Evolutionary conservation across 306 rosid species (phyloP).

Genomic region (Crotalaria pallida): DNA sequence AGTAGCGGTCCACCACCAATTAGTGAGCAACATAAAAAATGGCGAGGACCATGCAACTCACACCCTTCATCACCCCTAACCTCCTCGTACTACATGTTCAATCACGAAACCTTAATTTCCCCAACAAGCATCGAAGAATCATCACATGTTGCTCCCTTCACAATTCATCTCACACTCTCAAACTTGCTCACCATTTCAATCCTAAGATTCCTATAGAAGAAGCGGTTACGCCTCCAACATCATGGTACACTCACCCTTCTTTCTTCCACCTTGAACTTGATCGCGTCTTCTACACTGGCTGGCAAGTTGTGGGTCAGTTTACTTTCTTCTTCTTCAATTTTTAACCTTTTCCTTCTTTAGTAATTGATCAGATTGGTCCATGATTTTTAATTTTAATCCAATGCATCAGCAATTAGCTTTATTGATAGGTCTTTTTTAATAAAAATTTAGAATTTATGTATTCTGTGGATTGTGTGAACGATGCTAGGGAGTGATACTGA

Average conservation of each 20-base stretch:
- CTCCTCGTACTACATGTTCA: background rate
- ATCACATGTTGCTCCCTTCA: slow-evolving; percentile 17
- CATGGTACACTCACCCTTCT: slow-evolving; percentile 73
- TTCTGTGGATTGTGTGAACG: background rate
- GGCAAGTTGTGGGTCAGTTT: slow-evolving; percentile 83
- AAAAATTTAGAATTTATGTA: background rate
- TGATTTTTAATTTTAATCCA: background rate
- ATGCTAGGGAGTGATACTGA: background rate
- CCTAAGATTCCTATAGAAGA: slow-evolving; percentile 58
- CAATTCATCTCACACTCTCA: slow-evolving; percentile 15
- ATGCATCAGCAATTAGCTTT: background rate
- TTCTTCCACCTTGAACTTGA: slow-evolving; percentile 62
- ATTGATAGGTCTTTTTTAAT: too few species aligned
- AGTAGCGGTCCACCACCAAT: too few species aligned
- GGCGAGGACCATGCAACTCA: slow-evolving; percentile 16
- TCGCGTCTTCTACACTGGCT: slow-evolving; percentile 67
- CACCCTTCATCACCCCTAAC: slow-evolving; percentile 2
- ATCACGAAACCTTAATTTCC: slow-evolving; percentile 13
- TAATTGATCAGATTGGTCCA: too few species aligned
- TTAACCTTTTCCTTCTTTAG: background rate
- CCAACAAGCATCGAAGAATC: slow-evolving; percentile 15
- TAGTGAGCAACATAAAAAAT: too few species aligned
- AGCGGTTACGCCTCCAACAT: slow-evolving; percentile 81
- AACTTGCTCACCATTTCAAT: slow-evolving; percentile 51
- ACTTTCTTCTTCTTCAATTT: background rate